Conservation (phyloP, 768 basidiomycete species). For the Phaeotremella fagi region DNA sequence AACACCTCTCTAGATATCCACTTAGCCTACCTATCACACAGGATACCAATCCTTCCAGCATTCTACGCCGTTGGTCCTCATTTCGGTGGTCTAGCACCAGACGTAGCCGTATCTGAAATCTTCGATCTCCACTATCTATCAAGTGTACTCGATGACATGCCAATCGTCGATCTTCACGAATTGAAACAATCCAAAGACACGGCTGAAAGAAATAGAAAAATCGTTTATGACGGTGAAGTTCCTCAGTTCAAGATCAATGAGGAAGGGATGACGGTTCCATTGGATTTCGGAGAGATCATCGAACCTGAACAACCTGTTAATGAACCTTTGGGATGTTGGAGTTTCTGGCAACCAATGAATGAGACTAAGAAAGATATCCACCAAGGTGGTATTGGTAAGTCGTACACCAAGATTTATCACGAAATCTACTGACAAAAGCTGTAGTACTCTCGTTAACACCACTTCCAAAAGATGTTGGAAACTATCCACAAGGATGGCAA, state of each 20-base stretch:
- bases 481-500: neutral
- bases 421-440: neutral
- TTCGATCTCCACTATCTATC: slow-evolving; percentile 10
- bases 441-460: neutral
- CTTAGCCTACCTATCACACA: slow-evolving; percentile 9
- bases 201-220: slow-evolving; percentile 5
- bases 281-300: slow-evolving; percentile 4
- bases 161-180: slow-evolving; percentile 11
- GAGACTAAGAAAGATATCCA: neutral
- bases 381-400: neutral
- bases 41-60: slow-evolving; percentile 16
- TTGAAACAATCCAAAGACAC: slow-evolving; percentile 3
- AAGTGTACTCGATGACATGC: slow-evolving; percentile 1
- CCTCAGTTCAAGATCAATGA: neutral
- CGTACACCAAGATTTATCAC: too few relatives aligned
- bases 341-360: neutral
- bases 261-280: neutral
- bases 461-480: neutral
- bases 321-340: slow-evolving; percentile 5
- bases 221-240: slow-evolving; percentile 12
- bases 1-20: slow-evolving; percentile 11
- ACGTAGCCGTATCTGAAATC: slow-evolving; percentile 6
- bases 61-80: slow-evolving; percentile 6
- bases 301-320: slow-evolving; percentile 2
- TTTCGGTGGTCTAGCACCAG: neutral